A percentile compares a stretch with the other conserved stretches of the same genome.
These are phyloP conservation scores for Cnidoscolus chayamansa DNA, from an alignment of 441 rosid genomes.

Conservation along the genomic window DNA sequence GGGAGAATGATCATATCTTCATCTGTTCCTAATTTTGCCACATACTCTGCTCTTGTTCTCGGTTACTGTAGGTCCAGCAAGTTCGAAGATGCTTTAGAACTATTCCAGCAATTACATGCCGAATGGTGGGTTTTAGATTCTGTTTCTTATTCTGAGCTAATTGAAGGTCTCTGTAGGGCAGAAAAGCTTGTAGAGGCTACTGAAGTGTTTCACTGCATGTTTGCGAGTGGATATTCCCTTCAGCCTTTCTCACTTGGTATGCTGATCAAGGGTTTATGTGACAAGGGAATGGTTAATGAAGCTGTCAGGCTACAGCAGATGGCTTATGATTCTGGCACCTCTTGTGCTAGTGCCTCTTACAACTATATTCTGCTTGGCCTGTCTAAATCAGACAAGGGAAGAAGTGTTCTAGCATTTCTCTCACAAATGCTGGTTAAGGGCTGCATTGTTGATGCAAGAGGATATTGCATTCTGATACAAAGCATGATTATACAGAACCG, in stretches of 20 bases:
- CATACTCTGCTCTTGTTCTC: constrained; percentile 44
- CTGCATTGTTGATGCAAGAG: constrained; percentile 33
- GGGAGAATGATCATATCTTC: constrained; percentile 44
- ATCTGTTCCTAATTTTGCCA: constrained; percentile 34
- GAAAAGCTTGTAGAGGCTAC: constrained; percentile 37
- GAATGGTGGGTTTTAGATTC: constrained; percentile 40
- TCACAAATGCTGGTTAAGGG: constrained; percentile 44
- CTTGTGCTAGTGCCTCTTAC: constrained; percentile 29
- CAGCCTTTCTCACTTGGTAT: constrained; percentile 29
- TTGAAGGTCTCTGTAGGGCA: constrained; percentile 40
- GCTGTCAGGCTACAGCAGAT: constrained; percentile 37
- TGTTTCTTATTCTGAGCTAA: constrained; percentile 39
- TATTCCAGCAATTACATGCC: constrained; percentile 29
- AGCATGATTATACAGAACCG: constrained; percentile 31
- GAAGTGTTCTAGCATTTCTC: constrained; percentile 28
- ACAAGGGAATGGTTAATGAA: constrained; percentile 34
- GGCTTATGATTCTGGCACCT: constrained; percentile 35
- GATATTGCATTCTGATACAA: constrained; percentile 40
- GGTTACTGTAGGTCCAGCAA: constrained; percentile 40
- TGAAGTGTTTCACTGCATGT: constrained; percentile 45
- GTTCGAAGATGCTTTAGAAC: constrained; percentile 32
- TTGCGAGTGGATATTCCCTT: constrained; percentile 32
- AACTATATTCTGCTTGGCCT: constrained; percentile 37
- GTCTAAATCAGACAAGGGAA: constrained; percentile 26
- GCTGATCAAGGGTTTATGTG: constrained; percentile 35